These are phyloP conservation scores for Fusarium euwallaceae DNA, from an alignment of 2,329 filamentous ascomycete species.

Conservation along the genomic window DNA sequence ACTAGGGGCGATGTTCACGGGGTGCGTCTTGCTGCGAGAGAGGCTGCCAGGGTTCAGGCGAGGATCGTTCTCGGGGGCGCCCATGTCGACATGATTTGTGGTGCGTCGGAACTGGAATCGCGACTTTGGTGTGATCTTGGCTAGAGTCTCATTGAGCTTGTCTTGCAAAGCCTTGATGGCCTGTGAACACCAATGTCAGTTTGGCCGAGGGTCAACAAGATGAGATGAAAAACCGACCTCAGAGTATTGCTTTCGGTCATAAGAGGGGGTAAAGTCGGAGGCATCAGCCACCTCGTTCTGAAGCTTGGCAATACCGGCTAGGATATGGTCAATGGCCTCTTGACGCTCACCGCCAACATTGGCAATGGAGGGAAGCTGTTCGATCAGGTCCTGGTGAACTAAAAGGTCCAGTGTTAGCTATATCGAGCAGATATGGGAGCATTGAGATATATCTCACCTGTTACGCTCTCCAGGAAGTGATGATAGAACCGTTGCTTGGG, in stretches of 20 bases:
- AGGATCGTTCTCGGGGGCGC: constrained; percentile 58
- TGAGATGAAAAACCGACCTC: constrained; percentile 65
- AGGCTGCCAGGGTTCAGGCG: constrained; percentile 55
- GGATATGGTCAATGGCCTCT: constrained; percentile 83
- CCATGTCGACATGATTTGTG: constrained; percentile 57
- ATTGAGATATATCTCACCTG: constrained; percentile 64
- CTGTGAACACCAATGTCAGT: constrained; percentile 55
- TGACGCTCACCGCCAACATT: constrained; percentile 78
- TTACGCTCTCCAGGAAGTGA: constrained; percentile 82
- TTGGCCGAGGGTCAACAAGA: not conserved
- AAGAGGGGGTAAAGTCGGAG: constrained; percentile 83
- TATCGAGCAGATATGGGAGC: not conserved
- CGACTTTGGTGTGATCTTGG: constrained; percentile 77
- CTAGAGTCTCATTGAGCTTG: constrained; percentile 78
- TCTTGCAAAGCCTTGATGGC: constrained; percentile 85
- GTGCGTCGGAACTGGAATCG: constrained; percentile 83
- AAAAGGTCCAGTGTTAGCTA: constrained; percentile 20
- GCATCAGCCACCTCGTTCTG: constrained; percentile 89
- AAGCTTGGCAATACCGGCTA: constrained; percentile 83
- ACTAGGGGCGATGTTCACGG: constrained; percentile 11
- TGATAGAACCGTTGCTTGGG: constrained; percentile 85
- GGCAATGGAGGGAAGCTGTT: constrained; percentile 72
- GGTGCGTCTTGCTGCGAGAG: constrained; percentile 47
- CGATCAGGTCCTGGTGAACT: constrained; percentile 85
- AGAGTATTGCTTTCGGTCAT: constrained; percentile 89